These are phyloP conservation scores for Yamadazyma membranifaciens DNA, from an alignment of 1,139 yeast species.

Conservation along the genomic window DNA sequence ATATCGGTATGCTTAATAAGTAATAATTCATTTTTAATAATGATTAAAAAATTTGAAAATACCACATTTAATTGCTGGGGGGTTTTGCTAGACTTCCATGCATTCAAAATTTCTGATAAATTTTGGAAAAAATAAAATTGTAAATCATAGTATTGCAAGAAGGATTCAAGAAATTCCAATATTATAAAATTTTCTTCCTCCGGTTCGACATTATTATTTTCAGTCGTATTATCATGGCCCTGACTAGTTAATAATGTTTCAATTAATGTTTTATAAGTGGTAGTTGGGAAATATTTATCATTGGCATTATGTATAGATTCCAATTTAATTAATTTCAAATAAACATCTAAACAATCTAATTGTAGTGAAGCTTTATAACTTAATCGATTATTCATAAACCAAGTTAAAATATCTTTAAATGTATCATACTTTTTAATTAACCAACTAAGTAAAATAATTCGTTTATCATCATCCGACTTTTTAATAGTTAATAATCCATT, in stretches of 20 bases:
- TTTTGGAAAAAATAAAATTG: constrained; percentile 59
- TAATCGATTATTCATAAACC: constrained; percentile 34
- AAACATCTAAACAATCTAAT: constrained; percentile 62
- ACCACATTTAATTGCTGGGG: constrained; percentile 12
- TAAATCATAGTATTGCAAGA: constrained; percentile 58
- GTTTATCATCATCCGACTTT: constrained; percentile 44
- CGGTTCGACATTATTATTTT: constrained; percentile 17
- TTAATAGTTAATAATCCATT: constrained; percentile 44
- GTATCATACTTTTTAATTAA: constrained; percentile 55
- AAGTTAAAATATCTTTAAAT: constrained; percentile 48
- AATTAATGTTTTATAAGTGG: constrained; percentile 51
- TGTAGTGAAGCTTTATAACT: constrained; percentile 45
- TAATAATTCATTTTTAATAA: constrained; percentile 32
- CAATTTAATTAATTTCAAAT: constrained; percentile 58
- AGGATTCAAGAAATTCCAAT: constrained; percentile 57
- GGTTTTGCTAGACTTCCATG: constrained; percentile 18
- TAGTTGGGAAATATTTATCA: constrained; percentile 61
- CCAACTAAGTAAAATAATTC: constrained; percentile 58
- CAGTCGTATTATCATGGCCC: too few species aligned
- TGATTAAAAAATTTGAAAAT: constrained; percentile 39
- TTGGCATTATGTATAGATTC: constrained; percentile 57
- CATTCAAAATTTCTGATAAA: constrained; percentile 21
- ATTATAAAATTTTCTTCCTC: constrained; percentile 53
- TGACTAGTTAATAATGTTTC: constrained; percentile 38
- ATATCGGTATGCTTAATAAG: constrained; percentile 17